Evolutionary conservation across 2,329 filamentous ascomycete species (phyloP), one percentile per base, ranked within the genome.

Genomic region (Botrytis elliptica): DNA sequence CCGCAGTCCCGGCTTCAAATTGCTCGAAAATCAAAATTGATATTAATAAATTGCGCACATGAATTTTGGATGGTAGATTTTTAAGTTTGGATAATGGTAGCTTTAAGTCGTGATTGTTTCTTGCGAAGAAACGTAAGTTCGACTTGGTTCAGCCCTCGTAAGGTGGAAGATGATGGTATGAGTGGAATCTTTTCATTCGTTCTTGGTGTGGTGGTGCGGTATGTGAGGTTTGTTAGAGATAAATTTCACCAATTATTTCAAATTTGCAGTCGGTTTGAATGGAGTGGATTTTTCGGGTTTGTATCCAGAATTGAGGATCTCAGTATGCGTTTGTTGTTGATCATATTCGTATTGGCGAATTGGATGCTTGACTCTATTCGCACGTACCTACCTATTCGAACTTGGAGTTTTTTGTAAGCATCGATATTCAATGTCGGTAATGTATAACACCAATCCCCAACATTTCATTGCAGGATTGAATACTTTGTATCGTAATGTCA

Each of bases 191-290:
- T 55, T 68, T 42, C 18, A 16, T 55, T 22, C 6, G 14, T 18
- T 29, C 25, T 55, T 18, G 8, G 9, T 14, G 8, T 14, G 20
- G 10, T 18, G 8, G 9, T 14, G 8, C 22, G 20, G 10, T 16
- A n/a, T n/a, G 18, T 0, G 36, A 33, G 3, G 22, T 33, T 33
- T 18, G 0, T 1, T 10, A 16, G 25, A 16, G 22, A 22, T 42
- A 12, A 57, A 29, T 16, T 42, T 57, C 36, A 57, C 49, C 42
- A 10, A 36, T n/a, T 57, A 38, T 29, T 57, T 10, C 22, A 57
- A 25, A 20, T 22, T 29, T n/a, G 25, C 10, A 3, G 2, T 42
- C 14, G 36, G 29, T 42, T 33, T 68, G 5, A 8, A 57, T 5
- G 25, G 22, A 67, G 9, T 40, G 22, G 12, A 6, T 1, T 29